Conservation (phyloP, 2,329 filamentous ascomycete species). For the Penicillium sp. region DNA sequence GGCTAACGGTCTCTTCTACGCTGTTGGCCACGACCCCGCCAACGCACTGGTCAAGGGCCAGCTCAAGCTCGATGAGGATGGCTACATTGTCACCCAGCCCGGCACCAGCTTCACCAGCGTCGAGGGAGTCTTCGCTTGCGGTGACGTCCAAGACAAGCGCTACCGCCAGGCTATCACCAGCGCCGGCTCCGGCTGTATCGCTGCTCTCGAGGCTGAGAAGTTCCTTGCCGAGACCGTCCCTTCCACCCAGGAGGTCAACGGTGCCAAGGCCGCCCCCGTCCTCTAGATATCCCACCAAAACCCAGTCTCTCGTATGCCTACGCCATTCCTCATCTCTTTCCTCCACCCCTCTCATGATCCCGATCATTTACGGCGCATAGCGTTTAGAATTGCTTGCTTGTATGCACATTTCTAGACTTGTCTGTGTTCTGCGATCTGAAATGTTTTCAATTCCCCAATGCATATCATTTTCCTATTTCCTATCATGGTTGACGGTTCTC, state of each 20-base stretch:
- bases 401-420: constrained; percentile 15
- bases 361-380: constrained; percentile 4
- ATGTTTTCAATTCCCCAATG: constrained; percentile 16
- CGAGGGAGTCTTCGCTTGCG: constrained; percentile 91
- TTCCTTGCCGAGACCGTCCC: constrained; percentile 72
- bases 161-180: constrained; percentile 98
- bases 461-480: constrained; percentile 11
- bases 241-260: constrained; percentile 34
- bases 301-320: not conserved
- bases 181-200: constrained; percentile 92
- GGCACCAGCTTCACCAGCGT: constrained; percentile 87
- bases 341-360: constrained; percentile 10
- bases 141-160: constrained; percentile 97
- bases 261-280: constrained; percentile 63
- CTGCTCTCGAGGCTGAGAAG: constrained; percentile 94
- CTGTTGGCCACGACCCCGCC: constrained; percentile 94
- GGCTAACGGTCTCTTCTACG: constrained; percentile 94
- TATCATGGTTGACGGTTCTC: constrained; percentile 16
- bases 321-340: not conserved
- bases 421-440: constrained; percentile 12
- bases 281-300: constrained; percentile 47
- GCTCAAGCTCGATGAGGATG: constrained; percentile 82
- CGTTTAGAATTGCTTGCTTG: constrained; percentile 12
- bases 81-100: constrained; percentile 85
- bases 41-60: constrained; percentile 89